Evolutionary conservation across 371 early-diverging fungal species (phyloP).

Genomic region (Circinella minor): DNA sequence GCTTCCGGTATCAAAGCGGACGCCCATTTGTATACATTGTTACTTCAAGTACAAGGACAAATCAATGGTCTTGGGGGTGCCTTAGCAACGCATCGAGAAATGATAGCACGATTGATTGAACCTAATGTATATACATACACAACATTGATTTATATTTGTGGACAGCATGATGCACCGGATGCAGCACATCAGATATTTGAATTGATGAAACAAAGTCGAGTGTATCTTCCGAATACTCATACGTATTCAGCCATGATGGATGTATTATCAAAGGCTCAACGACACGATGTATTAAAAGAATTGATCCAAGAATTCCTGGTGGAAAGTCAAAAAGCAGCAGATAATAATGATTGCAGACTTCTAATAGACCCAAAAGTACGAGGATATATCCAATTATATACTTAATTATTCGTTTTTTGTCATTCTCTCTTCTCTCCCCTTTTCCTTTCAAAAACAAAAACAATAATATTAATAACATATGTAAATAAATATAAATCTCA

Average conservation of each 20-base stretch:
- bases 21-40: conserved; percentile 42
- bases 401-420: background rate
- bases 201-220: conserved; percentile 37
- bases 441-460: no score
- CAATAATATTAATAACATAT: no score
- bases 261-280: conserved; percentile 35
- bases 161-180: conserved; percentile 34
- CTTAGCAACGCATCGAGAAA: conserved; percentile 41
- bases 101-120: conserved; percentile 36
- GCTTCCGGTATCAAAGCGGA: conserved; percentile 45
- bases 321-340: conserved; percentile 16
- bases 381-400: conserved; percentile 16
- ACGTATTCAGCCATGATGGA: conserved; percentile 54
- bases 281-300: conserved; percentile 37
- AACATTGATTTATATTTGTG: conserved; percentile 39
- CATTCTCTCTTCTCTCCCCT: background rate
- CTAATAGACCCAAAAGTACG: conserved; percentile 37
- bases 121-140: conserved; percentile 54
- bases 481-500: no score
- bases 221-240: conserved; percentile 39
- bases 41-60: conserved; percentile 41
- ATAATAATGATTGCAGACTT: conserved; percentile 30
- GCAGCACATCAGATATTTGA: conserved; percentile 49
- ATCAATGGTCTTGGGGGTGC: conserved; percentile 32
- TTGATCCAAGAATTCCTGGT: conserved; percentile 33